Evolutionary conservation across 352 stramenopile species (phyloP).

Genomic region (Phytopythium oedochilum): DNA sequence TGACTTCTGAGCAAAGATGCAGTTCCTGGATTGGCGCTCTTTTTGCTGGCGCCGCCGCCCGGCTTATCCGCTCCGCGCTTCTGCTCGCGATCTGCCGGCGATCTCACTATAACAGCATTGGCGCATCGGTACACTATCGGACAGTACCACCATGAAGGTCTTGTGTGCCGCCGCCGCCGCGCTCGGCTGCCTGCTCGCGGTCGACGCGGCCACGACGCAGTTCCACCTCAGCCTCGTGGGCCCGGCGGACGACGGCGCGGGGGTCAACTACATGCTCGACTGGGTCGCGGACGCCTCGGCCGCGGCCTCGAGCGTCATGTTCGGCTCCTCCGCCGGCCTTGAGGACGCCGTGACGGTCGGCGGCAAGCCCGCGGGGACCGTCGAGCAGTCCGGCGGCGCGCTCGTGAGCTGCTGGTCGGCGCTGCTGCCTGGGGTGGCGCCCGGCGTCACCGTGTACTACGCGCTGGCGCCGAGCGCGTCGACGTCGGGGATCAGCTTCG

Average conservation of each 20-base stretch:
- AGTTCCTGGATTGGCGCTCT: no score
- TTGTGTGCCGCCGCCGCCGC: background rate
- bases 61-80: background rate
- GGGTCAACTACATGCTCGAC: constrained; percentile 65
- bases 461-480: constrained; percentile 25
- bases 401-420: constrained; percentile 58
- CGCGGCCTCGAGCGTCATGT: constrained; percentile 32
- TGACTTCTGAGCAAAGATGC: background rate
- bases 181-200: no score
- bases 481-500: constrained; percentile 11
- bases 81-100: no score
- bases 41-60: no score
- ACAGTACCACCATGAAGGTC: background rate
- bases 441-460: constrained; percentile 55
- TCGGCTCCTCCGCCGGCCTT: constrained; percentile 31
- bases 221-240: constrained; percentile 66
- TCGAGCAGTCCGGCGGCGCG: constrained; percentile 35
- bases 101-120: no score
- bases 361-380: constrained; percentile 28
- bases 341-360: constrained; percentile 24
- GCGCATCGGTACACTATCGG: no score
- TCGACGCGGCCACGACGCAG: constrained; percentile 26
- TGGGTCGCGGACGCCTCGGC: constrained; percentile 45
- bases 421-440: constrained; percentile 35
- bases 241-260: constrained; percentile 13